phyloP scores from a whole-genome alignment of 2,329 filamentous ascomycete genomes.

The Cryphonectria radicalis region DNA sequence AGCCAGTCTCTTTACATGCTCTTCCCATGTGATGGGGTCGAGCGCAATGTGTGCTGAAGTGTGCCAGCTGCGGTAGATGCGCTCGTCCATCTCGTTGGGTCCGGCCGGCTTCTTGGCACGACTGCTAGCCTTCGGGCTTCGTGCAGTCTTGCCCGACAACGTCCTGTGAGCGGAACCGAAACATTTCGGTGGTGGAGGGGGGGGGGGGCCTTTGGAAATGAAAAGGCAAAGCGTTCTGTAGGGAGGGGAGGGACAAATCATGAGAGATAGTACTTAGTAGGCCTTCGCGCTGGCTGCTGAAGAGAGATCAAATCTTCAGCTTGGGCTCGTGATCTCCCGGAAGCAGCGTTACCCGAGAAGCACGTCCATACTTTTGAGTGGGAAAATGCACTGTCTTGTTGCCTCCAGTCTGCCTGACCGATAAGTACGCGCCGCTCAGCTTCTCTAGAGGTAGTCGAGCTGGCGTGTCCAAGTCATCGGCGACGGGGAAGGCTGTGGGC shows the following conservation, averaged over 20 bases:
- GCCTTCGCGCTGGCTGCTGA: not conserved
- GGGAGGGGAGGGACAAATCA: not conserved
- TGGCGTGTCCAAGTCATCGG: not conserved
- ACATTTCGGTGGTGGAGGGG: not conserved
- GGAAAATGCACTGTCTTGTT: not conserved
- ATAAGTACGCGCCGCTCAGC: not conserved
- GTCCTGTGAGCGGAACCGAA: not conserved
- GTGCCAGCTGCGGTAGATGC: constrained; percentile 7
- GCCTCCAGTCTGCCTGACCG: no score
- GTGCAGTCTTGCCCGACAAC: not conserved
- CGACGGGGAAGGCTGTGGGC: not conserved
- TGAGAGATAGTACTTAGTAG: not conserved
- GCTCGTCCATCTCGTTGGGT: constrained; percentile 4
- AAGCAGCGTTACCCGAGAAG: not conserved
- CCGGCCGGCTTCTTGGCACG: not conserved
- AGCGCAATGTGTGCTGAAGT: not conserved
- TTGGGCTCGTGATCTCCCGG: not conserved
- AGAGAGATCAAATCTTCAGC: not conserved
- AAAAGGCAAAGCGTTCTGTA: not conserved
- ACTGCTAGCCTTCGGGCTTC: not conserved
- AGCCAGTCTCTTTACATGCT: not conserved
- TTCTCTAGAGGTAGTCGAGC: not conserved
- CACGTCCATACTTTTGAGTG: not conserved
- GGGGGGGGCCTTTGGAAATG: not conserved
- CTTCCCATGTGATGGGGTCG: no score